Percentiles rank a stretch among this genome's conserved stretches.
Evolutionary conservation across 2,329 filamentous ascomycete species (phyloP).

Genomic region (Ascochyta rabiei): DNA sequence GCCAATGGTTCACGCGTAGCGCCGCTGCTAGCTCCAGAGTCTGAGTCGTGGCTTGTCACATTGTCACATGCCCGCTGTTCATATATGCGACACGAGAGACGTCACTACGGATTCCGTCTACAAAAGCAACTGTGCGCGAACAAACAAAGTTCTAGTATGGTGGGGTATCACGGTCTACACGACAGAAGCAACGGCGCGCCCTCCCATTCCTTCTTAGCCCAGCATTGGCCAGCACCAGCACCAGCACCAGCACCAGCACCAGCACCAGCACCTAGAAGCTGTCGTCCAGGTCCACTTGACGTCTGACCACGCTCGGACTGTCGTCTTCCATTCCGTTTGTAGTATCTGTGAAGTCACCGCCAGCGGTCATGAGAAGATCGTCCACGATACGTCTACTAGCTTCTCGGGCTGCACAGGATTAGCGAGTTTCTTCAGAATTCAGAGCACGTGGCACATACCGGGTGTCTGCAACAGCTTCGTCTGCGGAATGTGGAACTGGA

Average conservation of each 20-base stretch:
- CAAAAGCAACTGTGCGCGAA: background rate
- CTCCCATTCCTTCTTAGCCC: background rate
- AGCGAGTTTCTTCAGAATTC: constrained; percentile 2
- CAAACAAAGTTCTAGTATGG: background rate
- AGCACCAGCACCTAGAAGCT: constrained; percentile 48
- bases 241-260: too few relatives aligned
- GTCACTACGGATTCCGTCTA: background rate
- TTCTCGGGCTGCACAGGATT: constrained; percentile 65
- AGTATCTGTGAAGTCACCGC: constrained; percentile 61
- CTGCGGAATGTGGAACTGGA: constrained; percentile 81
- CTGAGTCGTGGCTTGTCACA: background rate
- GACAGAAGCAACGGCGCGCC: background rate
- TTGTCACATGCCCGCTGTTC: constrained; percentile 12
- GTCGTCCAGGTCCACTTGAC: constrained; percentile 54
- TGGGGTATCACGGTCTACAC: constrained; percentile 17
- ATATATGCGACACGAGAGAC: background rate
- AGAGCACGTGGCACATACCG: constrained; percentile 55
- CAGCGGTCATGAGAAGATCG: constrained; percentile 77
- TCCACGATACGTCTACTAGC: constrained; percentile 82
- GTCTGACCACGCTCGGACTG: constrained; percentile 56
- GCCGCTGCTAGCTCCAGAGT: constrained; percentile 9
- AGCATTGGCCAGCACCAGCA: too few relatives aligned
- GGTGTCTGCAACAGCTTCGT: constrained; percentile 81
- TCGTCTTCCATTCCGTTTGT: constrained; percentile 50
- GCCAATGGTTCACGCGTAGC: constrained; percentile 20